phyloP scores from a whole-genome alignment of 2,329 filamentous ascomycete species.

The Epichloe elymi region DNA sequence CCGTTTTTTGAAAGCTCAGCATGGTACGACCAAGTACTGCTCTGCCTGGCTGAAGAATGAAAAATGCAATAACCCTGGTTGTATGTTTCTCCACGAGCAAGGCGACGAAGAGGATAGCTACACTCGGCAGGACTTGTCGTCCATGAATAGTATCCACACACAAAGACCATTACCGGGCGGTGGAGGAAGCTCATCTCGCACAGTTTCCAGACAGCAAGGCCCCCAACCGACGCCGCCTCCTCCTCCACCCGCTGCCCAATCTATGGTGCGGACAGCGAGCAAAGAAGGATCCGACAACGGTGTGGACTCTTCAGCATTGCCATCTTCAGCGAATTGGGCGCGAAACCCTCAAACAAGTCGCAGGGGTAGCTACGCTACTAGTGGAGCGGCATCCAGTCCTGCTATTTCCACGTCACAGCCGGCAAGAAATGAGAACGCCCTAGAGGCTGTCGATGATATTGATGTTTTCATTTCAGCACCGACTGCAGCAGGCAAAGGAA shows the following conservation, averaged over 20 bases:
- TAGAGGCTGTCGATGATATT: conserved; percentile 26
- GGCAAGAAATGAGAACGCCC: conserved; percentile 35
- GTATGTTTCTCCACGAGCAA: conserved; percentile 95
- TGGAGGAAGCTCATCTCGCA: conserved; percentile 37
- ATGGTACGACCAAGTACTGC: conserved; percentile 95
- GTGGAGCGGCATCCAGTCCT: conserved; percentile 70
- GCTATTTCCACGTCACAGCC: conserved; percentile 50
- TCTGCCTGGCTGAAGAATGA: conserved; percentile 93
- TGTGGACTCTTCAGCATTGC: conserved; percentile 78
- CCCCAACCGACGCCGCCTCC: conserved; percentile 25
- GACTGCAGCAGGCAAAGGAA: conserved; percentile 9
- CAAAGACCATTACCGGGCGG: conserved; percentile 50
- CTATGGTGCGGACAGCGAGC: conserved; percentile 66
- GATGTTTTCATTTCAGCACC: conserved; percentile 17
- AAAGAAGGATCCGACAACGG: conserved; percentile 61
- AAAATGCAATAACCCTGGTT: conserved; percentile 86
- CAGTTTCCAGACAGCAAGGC: conserved; percentile 38
- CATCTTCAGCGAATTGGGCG: conserved; percentile 90
- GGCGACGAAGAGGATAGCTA: conserved; percentile 98
- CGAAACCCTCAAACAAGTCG: conserved; percentile 53
- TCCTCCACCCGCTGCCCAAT: conserved; percentile 34
- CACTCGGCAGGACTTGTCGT: conserved; percentile 84
- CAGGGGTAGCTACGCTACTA: conserved; percentile 68
- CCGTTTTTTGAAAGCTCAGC: conserved; percentile 58
- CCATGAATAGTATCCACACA: conserved; percentile 80